Evolutionary conservation across 2,329 filamentous ascomycete species (phyloP).

Genomic region (Fusarium oxysporum): DNA sequence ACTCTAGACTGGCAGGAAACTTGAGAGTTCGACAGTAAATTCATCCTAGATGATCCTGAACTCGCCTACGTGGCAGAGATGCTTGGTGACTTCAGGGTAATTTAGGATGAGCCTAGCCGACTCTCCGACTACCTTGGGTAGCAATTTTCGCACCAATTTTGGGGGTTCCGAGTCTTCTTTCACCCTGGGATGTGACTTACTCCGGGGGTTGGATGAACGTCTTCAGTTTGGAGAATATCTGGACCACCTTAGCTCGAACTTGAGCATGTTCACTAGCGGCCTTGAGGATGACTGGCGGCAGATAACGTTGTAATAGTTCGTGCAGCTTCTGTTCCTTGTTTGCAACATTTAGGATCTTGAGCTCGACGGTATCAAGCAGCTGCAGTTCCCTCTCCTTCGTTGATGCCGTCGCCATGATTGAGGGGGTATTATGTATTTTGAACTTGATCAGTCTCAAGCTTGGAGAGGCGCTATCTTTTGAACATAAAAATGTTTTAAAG

Average conservation of each 20-base stretch:
- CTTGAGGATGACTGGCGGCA: slow-evolving; percentile 87
- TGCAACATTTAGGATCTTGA: slow-evolving; percentile 81
- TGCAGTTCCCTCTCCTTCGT: slow-evolving; percentile 79
- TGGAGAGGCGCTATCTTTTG: not conserved
- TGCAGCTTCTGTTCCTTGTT: slow-evolving; percentile 88
- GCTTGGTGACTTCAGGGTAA: not conserved
- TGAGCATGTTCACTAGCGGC: slow-evolving; percentile 81
- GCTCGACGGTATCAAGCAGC: slow-evolving; percentile 86
- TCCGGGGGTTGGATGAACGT: slow-evolving; percentile 64
- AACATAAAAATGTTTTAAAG: not conserved
- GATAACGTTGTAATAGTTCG: slow-evolving; percentile 79
- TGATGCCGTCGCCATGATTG: slow-evolving; percentile 52
- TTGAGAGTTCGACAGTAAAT: not conserved
- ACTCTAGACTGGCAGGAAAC: not conserved
- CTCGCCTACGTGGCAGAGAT: not conserved
- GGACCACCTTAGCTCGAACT: slow-evolving; percentile 79
- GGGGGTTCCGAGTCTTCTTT: no score
- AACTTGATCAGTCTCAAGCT: not conserved
- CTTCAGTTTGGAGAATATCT: slow-evolving; percentile 63
- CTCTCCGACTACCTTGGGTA: not conserved
- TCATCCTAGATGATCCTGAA: not conserved
- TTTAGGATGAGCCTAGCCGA: not conserved
- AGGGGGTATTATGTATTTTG: not conserved
- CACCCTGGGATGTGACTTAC: slow-evolving; percentile 33
- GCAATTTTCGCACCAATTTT: not conserved